Base-by-base conservation (phyloP, 2,329 filamentous ascomycete genomes). In the Septoria petroselini region DNA sequence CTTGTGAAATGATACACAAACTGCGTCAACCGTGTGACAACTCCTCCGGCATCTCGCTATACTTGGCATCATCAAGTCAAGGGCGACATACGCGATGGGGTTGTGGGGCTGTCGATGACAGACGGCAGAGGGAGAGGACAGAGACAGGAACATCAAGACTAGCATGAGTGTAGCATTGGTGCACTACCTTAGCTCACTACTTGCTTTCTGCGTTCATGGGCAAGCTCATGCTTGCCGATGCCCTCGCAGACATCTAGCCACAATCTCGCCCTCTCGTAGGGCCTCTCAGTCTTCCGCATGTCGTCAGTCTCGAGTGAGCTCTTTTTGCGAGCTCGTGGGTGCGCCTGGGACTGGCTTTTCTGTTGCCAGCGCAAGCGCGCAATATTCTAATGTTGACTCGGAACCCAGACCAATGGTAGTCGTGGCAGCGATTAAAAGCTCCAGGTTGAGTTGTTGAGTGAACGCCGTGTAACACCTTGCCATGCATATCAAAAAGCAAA, bases 381-480 rank as follows among this genome's bases (percentile, higher is more conserved):
- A 18, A 48, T 39, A 47, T 35, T 53, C 50, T 53, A 53, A 44
- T 45, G 38, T 37, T 30, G 35, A 42, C 34, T 41, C 25, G 29
- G 23, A 51, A 41, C 35, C 42, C 49, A 23, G 35, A 47, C 49
- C 49, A 42, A 30, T 35, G 15, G 49, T 41, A 52, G 43, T 42
- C 44, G 43, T 43, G 43, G 39, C 39, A 42, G 35, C 42, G 15
- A 46, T 34, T 35, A 40, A 42, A 34, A 31, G 35, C 48, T 46
- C 37, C 48, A 40, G 43, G 25, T 46, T 29, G 33, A 31, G 34
- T 33, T 48, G 40, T 53, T 23, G 39, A 41, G 40, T 41, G 17
- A 58, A 57, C 55, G 49, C 61, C 57, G 43, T 45, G 34, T 45
- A 62, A 63, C 62, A 53, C 62, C 62, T 55, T 61, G 62, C 62